Evolutionary conservation across 2,329 filamentous ascomycete species (phyloP).

Genomic region (Sordariomycetes sp.): DNA sequence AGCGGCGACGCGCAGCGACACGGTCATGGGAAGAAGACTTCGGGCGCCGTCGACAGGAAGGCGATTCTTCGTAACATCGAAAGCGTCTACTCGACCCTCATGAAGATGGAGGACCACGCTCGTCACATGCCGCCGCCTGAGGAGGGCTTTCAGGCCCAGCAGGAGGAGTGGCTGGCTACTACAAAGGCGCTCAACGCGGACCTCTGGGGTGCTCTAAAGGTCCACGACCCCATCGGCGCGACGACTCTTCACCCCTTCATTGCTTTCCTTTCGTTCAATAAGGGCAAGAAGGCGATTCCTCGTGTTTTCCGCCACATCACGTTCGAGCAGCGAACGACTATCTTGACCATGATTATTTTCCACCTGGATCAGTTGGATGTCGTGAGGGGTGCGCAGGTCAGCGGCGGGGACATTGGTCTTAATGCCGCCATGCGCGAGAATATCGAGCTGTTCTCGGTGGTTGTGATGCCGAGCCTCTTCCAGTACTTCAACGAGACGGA

Average conservation of each 20-base stretch:
- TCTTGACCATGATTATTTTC: slow-evolving; percentile 89
- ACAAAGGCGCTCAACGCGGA: slow-evolving; percentile 60
- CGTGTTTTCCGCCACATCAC: slow-evolving; percentile 90
- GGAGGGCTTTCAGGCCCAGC: slow-evolving; percentile 55
- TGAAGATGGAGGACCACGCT: slow-evolving; percentile 90
- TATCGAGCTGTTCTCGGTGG: slow-evolving; percentile 77
- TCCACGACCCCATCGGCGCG: slow-evolving; percentile 77
- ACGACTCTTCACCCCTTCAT: slow-evolving; percentile 86
- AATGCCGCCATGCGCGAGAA: slow-evolving; percentile 73
- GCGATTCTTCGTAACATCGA: slow-evolving; percentile 78
- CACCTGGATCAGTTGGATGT: slow-evolving; percentile 90
- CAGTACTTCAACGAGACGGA: slow-evolving; percentile 84
- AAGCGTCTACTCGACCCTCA: slow-evolving; percentile 72
- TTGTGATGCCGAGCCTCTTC: slow-evolving; percentile 83
- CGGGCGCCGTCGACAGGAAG: slow-evolving; percentile 60
- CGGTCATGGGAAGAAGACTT: slow-evolving; percentile 28
- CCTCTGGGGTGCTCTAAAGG: slow-evolving; percentile 78
- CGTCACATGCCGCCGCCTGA: slow-evolving; percentile 59
- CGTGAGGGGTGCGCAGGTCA: slow-evolving; percentile 65
- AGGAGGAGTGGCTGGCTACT: slow-evolving; percentile 68
- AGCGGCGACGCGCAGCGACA: slow-evolving; percentile 36
- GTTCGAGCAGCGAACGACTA: slow-evolving; percentile 84
- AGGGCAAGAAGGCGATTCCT: slow-evolving; percentile 92
- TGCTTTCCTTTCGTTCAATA: slow-evolving; percentile 82
- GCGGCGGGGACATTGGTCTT: slow-evolving; percentile 56